Percentiles rank a stretch among this genome's conserved stretches.
phyloP scores from a whole-genome alignment of 2,329 filamentous ascomycete species.

The Colletotrichum sp. region DNA sequence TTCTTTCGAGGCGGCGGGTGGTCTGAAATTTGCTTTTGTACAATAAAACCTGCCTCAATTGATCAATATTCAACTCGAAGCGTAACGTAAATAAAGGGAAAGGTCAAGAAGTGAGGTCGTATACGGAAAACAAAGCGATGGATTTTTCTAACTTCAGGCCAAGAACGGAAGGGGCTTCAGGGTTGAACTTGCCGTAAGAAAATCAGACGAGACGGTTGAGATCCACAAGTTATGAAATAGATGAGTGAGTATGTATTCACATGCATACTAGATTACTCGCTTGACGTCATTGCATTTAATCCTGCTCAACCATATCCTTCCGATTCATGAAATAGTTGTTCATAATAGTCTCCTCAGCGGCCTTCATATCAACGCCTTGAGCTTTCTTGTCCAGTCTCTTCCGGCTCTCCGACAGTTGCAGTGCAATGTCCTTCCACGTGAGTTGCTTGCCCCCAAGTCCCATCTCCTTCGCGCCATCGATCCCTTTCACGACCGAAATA shows the following conservation, averaged over 20 bases:
- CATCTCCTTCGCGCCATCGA: background rate
- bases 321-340: background rate
- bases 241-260: background rate
- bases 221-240: background rate
- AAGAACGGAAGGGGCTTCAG: background rate
- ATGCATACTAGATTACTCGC: background rate
- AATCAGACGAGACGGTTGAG: background rate
- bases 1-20: accelerated
- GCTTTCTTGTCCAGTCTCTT: background rate
- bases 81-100: too few relatives aligned
- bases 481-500: background rate
- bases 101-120: background rate
- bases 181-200: background rate
- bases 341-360: background rate
- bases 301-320: background rate
- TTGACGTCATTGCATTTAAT: background rate
- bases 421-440: background rate
- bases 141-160: accelerated
- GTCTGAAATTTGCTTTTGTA: too few relatives aligned
- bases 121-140: background rate
- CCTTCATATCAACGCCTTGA: background rate
- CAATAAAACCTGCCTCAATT: accelerated
- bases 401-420: background rate
- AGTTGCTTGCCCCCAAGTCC: background rate
- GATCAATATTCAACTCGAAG: background rate